Base-by-base conservation (phyloP, 2,329 filamentous ascomycete genomes). In the Fusarium sp. region DNA sequence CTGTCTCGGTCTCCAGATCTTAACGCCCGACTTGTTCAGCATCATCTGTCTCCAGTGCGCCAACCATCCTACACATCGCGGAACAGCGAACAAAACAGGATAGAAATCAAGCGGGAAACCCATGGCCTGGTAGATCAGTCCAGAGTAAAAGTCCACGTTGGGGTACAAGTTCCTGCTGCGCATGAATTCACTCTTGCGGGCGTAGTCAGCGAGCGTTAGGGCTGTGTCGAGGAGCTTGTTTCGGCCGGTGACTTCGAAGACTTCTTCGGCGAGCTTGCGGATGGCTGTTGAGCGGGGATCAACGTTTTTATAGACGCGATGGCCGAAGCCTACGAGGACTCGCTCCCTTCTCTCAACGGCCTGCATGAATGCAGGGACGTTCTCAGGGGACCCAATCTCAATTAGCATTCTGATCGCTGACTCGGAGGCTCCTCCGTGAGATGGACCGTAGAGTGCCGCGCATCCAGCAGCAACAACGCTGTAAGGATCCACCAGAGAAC, bases 351-450 rank as follows among this genome's bases (percentile, higher is more conserved):
- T 80, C 79, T 88, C 87, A 1, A 89, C 87, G 44, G 84, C 82
- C 5, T 82, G 77, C 79, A 89, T 87, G 60, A 87, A 85, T 0
- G 79, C 81, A 0, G 86, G 86, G 8, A 89, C 86, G 42, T 87
- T 87, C 47, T 87, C 85, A 5, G 84, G 83, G 2, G 80, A 83
- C 21, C 86, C 87, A 60, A 89, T 86, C 72, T 86, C 82, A 73
- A 85, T 85, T 9, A 89, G 80, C 82, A 86, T 86, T 53, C 86
- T 84, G 75, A 89, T 88, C 0, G 88, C 88, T 28, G 85, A 85
- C 71, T 90, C 88, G 1, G 87, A 88, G 6, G 88, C 88, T n/a
- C 88, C 88, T 62, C 88, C 88, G 78, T 90, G 88, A 1, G 88
- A 86, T 1, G 88, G 88, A 0, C 88, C 88, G 72, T 89, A 88